A percentile compares a stretch with the other conserved stretches of the same genome.
Conservation (phyloP, 805 yeast species). For the Pichia deserticola region DNA sequence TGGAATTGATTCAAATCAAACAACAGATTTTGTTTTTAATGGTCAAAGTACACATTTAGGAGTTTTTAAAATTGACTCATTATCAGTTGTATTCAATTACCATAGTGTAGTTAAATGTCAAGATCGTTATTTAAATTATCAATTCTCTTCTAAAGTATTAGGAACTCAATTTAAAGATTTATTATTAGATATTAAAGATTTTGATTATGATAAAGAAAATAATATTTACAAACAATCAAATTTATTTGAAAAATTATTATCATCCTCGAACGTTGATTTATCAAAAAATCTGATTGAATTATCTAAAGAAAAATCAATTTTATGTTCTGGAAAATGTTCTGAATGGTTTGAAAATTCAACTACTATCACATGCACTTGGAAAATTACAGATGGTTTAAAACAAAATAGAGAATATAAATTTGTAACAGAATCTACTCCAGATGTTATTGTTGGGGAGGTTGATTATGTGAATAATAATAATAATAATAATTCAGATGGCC, state of each 20-base stretch:
- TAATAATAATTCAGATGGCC: too few species aligned
- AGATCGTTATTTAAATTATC: too few species aligned
- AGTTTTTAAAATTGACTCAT: background rate
- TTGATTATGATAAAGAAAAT: background rate
- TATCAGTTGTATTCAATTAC: background rate
- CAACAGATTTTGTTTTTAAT: slow-evolving; percentile 5
- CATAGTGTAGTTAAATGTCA: too few species aligned
- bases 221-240: background rate
- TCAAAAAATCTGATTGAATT: slow-evolving; percentile 1
- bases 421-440: background rate
- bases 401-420: background rate
- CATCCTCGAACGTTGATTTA: background rate
- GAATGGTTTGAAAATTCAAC: slow-evolving; percentile 1
- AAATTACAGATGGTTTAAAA: background rate
- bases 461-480: too few species aligned
- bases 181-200: slow-evolving; percentile 5
- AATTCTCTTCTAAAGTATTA: background rate
- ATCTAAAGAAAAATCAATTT: background rate
- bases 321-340: background rate
- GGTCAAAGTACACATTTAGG: slow-evolving; percentile 6
- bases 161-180: background rate
- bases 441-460: background rate
- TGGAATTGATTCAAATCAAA: background rate
- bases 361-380: background rate
- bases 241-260: background rate